Evolutionary conservation across 2,329 filamentous ascomycete species (phyloP), one percentile per base, ranked within the genome.

Genomic region (Aspergillus aculeatus): DNA sequence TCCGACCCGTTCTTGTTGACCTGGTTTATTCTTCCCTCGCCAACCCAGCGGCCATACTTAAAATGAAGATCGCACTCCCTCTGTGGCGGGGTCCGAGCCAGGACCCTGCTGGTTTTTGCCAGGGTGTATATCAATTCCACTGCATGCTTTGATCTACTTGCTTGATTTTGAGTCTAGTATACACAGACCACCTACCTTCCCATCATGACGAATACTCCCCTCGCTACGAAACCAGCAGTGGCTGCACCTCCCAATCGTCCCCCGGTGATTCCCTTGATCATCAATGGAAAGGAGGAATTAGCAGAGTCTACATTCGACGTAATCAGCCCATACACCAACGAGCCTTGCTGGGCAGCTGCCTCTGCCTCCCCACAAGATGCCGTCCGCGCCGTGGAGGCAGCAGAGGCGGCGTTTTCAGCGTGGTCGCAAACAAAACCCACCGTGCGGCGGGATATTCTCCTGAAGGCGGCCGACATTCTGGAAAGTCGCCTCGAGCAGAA

Each of bases 371-470:
- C 52, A 4, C 49, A 69, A 50, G 70, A 75, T 64, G 72, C 73
- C 19, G 63, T 73, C 19, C 69, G 72, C 47, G 86, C 86, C 32
- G 73, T 83, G 29, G 73, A 78, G 21, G 85, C 87, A 11, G 89
- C 89, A 1, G 77, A 84, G 10, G 77, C 79, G 2, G 89, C 90
- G 1, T 87, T 90, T 72, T 82, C 82, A 50, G 73, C 82, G 56
- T 95, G 90, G 91, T 82, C 83, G 21, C 82, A 81, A 58, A 83
- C 84, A 2, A 85, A 85, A 35, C 84, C 86, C 1, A 69, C 78
- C n/a, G 67, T 80, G 19, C 86, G 89, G 31, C 86, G 89, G 19
- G 83, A 88, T 62, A 86, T 94, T 66, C 82, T 95, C 53, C 79
- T 91, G 63, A 86, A 85, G 71, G 87, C 89, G 0, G 87, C 88